These are phyloP conservation scores for Inga leiocalycina DNA, from an alignment of 306 rosid genomes.

Conservation along the genomic window DNA sequence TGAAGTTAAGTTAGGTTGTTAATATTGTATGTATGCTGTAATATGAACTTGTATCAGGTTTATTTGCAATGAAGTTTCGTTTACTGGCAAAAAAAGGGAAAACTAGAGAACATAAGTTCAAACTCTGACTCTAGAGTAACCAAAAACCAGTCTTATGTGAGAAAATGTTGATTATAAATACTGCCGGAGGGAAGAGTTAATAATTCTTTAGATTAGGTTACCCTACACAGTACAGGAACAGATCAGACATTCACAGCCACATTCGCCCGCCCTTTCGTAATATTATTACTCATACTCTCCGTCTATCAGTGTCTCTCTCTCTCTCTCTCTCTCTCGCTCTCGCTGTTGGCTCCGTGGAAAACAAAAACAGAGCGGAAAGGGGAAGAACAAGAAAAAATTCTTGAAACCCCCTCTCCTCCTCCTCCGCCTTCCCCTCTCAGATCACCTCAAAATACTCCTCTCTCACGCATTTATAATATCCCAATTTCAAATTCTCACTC, in stretches of 20 bases:
- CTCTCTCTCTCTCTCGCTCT: not conserved
- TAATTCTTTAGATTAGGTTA: not conserved
- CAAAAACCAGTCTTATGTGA: too few species aligned
- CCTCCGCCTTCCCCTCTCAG: not conserved
- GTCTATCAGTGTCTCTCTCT: not conserved
- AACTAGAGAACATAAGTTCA: too few species aligned
- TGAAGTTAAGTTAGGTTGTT: too few species aligned
- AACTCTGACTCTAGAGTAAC: too few species aligned
- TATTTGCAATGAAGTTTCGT: too few species aligned
- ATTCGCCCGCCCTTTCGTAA: not conserved
- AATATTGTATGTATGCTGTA: too few species aligned
- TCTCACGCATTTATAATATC: slow-evolving; percentile 39
- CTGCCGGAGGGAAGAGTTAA: too few species aligned
- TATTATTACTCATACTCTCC: not conserved
- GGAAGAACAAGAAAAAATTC: not conserved
- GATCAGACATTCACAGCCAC: not conserved
- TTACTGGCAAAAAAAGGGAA: too few species aligned
- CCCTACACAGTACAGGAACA: not conserved
- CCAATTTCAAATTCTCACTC: slow-evolving; percentile 37
- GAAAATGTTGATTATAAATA: too few species aligned
- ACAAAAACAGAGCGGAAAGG: not conserved
- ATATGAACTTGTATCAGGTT: too few species aligned
- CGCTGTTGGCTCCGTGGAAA: not conserved
- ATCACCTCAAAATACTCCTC: slow-evolving; percentile 19
- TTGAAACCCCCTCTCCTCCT: not conserved